Evolutionary conservation across 106 monocot genomes (phyloP), one percentile per base, ranked within the genome.

Genomic region (Triglochin maritima): DNA sequence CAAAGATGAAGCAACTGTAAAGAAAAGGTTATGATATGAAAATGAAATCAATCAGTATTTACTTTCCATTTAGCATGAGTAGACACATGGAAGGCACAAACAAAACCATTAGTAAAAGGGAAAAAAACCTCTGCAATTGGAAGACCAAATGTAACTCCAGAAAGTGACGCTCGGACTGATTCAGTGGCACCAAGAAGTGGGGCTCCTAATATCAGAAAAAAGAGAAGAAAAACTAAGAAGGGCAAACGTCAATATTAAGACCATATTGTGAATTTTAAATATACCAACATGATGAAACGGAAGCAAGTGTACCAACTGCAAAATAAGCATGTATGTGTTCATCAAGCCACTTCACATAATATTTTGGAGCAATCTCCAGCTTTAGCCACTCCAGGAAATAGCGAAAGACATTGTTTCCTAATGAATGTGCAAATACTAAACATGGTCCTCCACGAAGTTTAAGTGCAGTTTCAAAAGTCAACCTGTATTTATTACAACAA

Each of bases 341-440:
- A 75, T 96, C 96, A 62, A 96, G 96, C 96, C 96, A 96, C 29
- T 86, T 85, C 41, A 85, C 76, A 63, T 96, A 96, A 74, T 88
- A 78, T 76, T 91, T 91, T 44, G 96, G 96, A 47, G 96, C 88
- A 64, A 96, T 86, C 82, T 96, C 96, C 48, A 96, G 79, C 74
- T 96, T 96, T 59, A 96, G 69, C 96, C 96, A 96, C 70, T 96
- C 96, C 78, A 96, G 63, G 66, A 96, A 96, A 67, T 96, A 91
- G 59, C 91, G 96, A 66, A 96, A 96, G 50, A 96, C 91, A 82
- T 96, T 96, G 71, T 96, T 96, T 46, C 96, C 96, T 72, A 96
- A 72, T 8, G 96, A 96, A 77, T 96, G 96, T 64, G 91, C 96
- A 84, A 96, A 91, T 50, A 96, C 96, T 59, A 96, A 72, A 16